Evolutionary conservation across 352 stramenopile genomes (phyloP).

Genomic region (Phytophthora cryptogea): DNA sequence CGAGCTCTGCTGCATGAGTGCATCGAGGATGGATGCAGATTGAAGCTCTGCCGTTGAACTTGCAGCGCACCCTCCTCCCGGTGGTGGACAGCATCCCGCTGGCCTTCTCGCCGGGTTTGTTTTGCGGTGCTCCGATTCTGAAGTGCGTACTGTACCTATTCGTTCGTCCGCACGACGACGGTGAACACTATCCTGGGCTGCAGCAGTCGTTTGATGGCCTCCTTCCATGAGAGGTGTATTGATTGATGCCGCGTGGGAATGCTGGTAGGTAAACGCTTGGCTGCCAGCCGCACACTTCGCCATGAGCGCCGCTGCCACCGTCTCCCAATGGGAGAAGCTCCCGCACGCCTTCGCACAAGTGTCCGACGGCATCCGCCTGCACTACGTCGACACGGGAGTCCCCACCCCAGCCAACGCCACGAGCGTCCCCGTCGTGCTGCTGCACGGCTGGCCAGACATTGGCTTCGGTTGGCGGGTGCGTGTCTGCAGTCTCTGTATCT

Average conservation of each 20-base stretch:
- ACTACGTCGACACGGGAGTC: not conserved
- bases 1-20: constrained; percentile 4
- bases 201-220: not conserved
- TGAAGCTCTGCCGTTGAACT: constrained; percentile 14
- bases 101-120: constrained; percentile 13
- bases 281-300: not conserved
- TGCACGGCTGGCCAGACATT: not conserved
- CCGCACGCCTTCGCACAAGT: constrained; percentile 2
- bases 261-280: not conserved
- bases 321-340: constrained; percentile 1
- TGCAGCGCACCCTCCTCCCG: constrained; percentile 6
- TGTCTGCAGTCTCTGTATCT: not conserved
- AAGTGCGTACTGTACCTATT: constrained; percentile 9
- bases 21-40: not conserved
- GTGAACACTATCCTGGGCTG: constrained; percentile 10
- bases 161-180: not conserved
- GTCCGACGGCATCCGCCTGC: constrained; percentile 6
- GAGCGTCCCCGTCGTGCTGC: not conserved
- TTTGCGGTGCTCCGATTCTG: constrained; percentile 30
- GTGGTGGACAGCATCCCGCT: constrained; percentile 26
- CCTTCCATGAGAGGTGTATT: no score
- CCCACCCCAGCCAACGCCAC: not conserved
- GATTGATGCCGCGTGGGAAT: not conserved
- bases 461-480: not conserved
- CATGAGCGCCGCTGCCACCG: not conserved